Conservation (phyloP, 2,329 filamentous ascomycete genomes). For the Aspergillus neoniger region DNA sequence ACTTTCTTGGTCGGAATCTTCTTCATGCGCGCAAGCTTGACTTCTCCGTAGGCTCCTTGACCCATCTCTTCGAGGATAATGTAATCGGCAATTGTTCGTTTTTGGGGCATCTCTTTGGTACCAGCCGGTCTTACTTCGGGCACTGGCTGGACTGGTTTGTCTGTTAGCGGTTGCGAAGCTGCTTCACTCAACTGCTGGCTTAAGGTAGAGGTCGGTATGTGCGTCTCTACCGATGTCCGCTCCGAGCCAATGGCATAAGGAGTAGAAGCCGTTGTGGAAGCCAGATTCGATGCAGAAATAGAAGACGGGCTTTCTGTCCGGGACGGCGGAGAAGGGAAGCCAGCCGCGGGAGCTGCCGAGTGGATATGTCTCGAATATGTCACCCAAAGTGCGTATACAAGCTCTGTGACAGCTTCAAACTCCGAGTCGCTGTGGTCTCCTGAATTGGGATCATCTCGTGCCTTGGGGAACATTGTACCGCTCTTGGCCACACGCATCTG, state of each 20-base stretch:
- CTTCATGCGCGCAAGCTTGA: conserved; percentile 90
- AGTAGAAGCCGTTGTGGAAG: conserved; percentile 43
- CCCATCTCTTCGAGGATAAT: conserved; percentile 96
- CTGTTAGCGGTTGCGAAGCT: conserved; percentile 48
- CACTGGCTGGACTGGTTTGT: conserved; percentile 43
- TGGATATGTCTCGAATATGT: conserved; percentile 95
- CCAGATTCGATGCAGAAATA: conserved; percentile 77
- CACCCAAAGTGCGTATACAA: conserved; percentile 95
- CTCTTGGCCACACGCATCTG: conserved; percentile 96
- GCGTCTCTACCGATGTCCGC: conserved; percentile 32
- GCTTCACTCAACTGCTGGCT: conserved; percentile 55
- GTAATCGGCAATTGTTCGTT: conserved; percentile 88
- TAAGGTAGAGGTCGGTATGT: conserved; percentile 49
- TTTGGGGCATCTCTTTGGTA: conserved; percentile 49
- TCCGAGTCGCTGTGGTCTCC: conserved; percentile 59
- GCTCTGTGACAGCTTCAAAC: conserved; percentile 64
- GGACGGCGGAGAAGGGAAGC: conserved; percentile 51
- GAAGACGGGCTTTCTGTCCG: conserved; percentile 70
- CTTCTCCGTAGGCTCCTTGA: conserved; percentile 94
- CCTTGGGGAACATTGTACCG: conserved; percentile 64
- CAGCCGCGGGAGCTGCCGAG: conserved; percentile 65
- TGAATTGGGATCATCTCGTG: conserved; percentile 65
- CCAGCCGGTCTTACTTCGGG: conserved; percentile 29
- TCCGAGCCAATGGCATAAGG: conserved; percentile 27
- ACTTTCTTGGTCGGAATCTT: conserved; percentile 74